Percentiles rank a stretch among this genome's conserved stretches.
Evolutionary conservation across 2,329 filamentous ascomycete genomes (phyloP).

Genomic region (Fusarium pseudograminearum): DNA sequence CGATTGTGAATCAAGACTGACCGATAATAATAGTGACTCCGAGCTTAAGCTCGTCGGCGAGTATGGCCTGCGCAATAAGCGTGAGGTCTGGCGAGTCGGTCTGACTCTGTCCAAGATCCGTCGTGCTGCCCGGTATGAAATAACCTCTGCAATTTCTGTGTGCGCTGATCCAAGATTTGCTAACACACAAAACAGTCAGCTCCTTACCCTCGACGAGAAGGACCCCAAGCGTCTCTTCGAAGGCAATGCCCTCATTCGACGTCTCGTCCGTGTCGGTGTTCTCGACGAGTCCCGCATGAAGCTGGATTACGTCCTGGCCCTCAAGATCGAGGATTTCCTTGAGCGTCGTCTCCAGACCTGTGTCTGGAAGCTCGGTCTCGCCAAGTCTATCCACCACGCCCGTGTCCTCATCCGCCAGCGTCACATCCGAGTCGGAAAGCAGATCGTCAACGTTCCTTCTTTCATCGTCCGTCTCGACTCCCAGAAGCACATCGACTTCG

Average conservation of each 20-base stretch:
- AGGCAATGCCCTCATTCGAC: constrained; percentile 99
- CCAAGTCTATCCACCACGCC: constrained; percentile 99
- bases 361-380: constrained; percentile 99
- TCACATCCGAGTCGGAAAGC: constrained; percentile 99
- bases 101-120: constrained; percentile 99
- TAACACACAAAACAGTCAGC: constrained; percentile 77
- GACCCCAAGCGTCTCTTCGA: constrained; percentile 99
- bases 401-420: constrained; percentile 99
- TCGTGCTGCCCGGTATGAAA: constrained; percentile 96
- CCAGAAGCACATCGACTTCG: constrained; percentile 99
- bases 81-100: constrained; percentile 99
- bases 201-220: constrained; percentile 99
- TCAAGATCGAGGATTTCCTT: constrained; percentile 99
- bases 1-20: constrained; percentile 83
- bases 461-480: constrained; percentile 99
- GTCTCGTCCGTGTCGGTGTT: constrained; percentile 99
- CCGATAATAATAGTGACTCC: constrained; percentile 82
- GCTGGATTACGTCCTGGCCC: constrained; percentile 99
- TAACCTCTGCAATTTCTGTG: neutral
- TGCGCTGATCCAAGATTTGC: constrained; percentile 16
- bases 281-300: constrained; percentile 99
- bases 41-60: constrained; percentile 99
- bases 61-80: constrained; percentile 99
- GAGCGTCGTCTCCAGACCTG: constrained; percentile 99
- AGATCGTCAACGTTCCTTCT: constrained; percentile 99